phyloP scores from a whole-genome alignment of 139 green algal genomes.

The Spirogloea muscicola region DNA sequence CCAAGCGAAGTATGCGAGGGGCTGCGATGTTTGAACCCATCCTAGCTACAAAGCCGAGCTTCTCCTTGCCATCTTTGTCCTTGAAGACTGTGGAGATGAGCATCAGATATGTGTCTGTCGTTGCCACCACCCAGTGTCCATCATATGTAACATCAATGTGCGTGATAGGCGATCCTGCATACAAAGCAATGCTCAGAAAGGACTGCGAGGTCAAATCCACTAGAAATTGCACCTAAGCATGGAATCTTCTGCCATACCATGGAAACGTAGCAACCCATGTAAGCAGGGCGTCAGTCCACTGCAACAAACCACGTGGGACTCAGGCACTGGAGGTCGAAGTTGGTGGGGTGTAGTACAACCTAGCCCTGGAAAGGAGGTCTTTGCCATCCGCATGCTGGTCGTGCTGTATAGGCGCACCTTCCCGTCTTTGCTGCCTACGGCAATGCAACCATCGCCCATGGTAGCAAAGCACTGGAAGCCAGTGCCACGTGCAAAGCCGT shows the following conservation, averaged over 20 bases:
- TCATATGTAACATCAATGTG: conserved; percentile 87
- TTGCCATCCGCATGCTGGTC: conserved; percentile 70
- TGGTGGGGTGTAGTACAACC: no score
- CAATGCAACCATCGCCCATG: conserved; percentile 75
- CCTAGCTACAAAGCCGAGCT: conserved; percentile 68
- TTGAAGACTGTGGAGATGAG: conserved; percentile 81
- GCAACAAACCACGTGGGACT: no score
- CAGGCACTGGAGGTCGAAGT: no score
- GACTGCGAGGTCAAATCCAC: no score
- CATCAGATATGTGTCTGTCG: conserved; percentile 89
- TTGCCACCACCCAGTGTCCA: conserved; percentile 74
- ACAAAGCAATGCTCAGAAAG: no score
- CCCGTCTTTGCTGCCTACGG: conserved; percentile 79
- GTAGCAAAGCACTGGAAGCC: conserved; percentile 76
- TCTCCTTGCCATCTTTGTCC: conserved; percentile 61
- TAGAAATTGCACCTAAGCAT: no score
- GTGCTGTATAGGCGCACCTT: conserved; percentile 82
- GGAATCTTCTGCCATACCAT: no score
- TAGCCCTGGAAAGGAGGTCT: conserved; percentile 82
- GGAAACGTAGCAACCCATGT: no score
- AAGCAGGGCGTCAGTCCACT: no score
- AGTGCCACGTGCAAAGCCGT: conserved; percentile 75
- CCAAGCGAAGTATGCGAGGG: conserved; percentile 83
- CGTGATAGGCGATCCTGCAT: conserved; percentile 78
- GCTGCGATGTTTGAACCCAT: conserved; percentile 47